These are phyloP conservation scores for Emergomyces africanus DNA, from an alignment of 2,329 filamentous ascomycete species.

Conservation along the genomic window DNA sequence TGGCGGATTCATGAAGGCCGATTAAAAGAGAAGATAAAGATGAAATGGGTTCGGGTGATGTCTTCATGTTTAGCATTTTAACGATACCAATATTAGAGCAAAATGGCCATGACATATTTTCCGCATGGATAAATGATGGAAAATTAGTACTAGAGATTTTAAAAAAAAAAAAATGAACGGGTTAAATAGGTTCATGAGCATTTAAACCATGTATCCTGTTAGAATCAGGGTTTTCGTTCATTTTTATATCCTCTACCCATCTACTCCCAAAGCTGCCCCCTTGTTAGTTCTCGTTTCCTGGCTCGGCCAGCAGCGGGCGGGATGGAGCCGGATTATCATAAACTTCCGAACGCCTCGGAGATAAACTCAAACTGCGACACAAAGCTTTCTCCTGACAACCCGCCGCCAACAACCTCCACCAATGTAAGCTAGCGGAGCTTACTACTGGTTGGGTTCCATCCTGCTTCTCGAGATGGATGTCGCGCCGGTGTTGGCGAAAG, in stretches of 20 bases:
- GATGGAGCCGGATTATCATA: background rate
- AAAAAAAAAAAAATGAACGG: background rate
- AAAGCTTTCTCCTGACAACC: background rate
- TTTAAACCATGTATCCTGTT: background rate
- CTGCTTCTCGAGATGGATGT: constrained; percentile 26
- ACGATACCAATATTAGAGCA: constrained; percentile 19
- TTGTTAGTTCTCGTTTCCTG: background rate
- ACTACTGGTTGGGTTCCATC: constrained; percentile 21
- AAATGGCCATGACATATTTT: background rate
- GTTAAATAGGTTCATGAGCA: background rate
- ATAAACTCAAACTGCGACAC: background rate
- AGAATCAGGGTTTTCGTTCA: background rate
- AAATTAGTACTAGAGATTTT: background rate
- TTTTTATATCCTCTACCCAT: background rate
- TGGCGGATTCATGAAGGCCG: constrained; percentile 36
- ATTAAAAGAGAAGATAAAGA: constrained; percentile 10
- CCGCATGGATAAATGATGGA: background rate
- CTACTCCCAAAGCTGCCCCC: background rate
- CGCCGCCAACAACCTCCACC: constrained; percentile 15
- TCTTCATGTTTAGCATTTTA: constrained; percentile 9
- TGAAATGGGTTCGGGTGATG: background rate
- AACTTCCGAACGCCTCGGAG: background rate
- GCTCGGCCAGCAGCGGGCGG: background rate
- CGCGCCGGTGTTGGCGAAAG: constrained; percentile 22
- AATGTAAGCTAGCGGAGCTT: constrained; percentile 20